Evolutionary conservation across 2,329 filamentous ascomycete genomes (phyloP), one percentile per base, ranked within the genome.

Genomic region (Pseudonectria foliicola): DNA sequence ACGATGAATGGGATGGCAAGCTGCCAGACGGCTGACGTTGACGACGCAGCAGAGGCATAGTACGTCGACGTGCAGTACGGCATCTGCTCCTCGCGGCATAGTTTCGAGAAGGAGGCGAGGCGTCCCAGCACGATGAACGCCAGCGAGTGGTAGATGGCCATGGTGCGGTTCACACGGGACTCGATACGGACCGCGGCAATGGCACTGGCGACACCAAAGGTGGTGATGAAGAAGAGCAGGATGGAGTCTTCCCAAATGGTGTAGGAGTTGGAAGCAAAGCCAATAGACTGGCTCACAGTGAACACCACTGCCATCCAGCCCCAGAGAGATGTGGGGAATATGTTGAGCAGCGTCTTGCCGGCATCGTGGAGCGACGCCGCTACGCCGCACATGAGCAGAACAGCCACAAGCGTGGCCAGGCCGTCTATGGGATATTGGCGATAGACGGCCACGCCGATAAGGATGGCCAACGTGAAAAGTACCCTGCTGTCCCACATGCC

Each of bases 211-310:
- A 88, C 61, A 21, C 88, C 89, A 55, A 96, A 95, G 0, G 89
- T 92, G 3, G 80, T 78, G 39, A 95, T 75, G 64, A 96, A 90
- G 65, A 94, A 95, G 3, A 95, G 70, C 4, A 95, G 72, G 37
- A 95, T 95, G 11, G 87, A 85, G 54, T 98, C 92, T 64, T 98
- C 92, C 89, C 92, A 98, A 46, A 98, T 95, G 0, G 90, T 96
- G 62, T 89, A 98, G 0, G 92, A 98, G 62, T 98, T 98, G 4
- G 92, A 92, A 0, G 90, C 90, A 57, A 96, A 98, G 7, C 92
- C 90, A 33, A 85, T 68, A n/a, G 88, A 93, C 54, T 95, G 86
- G 42, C 83, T 79, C n/a, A 88, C 59, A 0, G 88, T 88, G 48
- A 94, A 87, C 11, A 89, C 57, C 16, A 86, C 67, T 6, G 86